Percentiles rank a stretch among this genome's conserved stretches.
phyloP scores from a whole-genome alignment of 176 grass and related monocot species.

The Avena eriantha region DNA sequence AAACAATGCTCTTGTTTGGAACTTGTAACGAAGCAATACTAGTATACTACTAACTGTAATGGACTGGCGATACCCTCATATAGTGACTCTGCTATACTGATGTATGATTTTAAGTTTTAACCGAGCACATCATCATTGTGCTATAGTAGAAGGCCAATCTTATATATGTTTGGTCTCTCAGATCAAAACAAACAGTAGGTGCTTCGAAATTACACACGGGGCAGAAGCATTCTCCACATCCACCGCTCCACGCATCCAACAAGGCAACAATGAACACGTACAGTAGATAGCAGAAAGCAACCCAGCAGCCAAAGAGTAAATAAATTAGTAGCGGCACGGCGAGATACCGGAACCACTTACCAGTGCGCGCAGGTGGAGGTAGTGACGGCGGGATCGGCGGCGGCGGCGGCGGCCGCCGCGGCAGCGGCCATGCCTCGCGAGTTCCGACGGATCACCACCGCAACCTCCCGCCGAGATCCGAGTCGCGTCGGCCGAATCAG shows the following conservation, averaged over 20 bases:
- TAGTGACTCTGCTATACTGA: neutral
- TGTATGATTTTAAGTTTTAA: too few relatives aligned
- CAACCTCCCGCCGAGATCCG: constrained; percentile 30
- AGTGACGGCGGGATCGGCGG: constrained; percentile 25
- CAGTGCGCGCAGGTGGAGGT: constrained; percentile 72
- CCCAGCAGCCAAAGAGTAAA: too few relatives aligned
- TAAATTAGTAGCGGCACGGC: neutral
- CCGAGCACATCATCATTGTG: too few relatives aligned
- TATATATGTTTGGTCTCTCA: too few relatives aligned
- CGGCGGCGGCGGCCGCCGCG: neutral
- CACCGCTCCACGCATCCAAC: neutral
- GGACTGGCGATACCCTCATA: neutral
- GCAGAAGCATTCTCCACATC: neutral
- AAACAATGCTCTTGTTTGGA: neutral
- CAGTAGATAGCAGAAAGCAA: neutral
- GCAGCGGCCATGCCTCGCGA: constrained; percentile 19
- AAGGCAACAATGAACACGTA: neutral
- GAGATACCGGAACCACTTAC: constrained; percentile 27
- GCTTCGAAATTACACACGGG: neutral
- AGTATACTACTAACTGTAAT: neutral
- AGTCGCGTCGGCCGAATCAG: neutral
- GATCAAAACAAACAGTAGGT: too few relatives aligned
- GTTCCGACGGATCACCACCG: neutral
- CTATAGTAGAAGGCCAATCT: too few relatives aligned
- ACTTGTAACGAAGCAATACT: neutral